Evolutionary conservation across 495 filamentous ascomycete species (phyloP).

Genomic region (Talaromyces trachyspermus): DNA sequence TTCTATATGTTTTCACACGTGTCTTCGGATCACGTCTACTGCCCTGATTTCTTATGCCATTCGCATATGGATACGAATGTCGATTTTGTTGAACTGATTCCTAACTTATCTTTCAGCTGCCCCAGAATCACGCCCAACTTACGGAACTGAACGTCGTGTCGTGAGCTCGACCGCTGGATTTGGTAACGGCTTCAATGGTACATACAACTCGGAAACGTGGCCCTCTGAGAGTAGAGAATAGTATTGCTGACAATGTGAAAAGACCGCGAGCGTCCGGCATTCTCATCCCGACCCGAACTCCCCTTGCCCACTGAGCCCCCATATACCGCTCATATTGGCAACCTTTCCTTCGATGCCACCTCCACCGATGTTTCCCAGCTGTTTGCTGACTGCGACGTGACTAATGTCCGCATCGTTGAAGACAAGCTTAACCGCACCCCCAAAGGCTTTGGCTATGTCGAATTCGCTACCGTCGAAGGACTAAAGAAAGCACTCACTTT

Average conservation of each 20-base stretch:
- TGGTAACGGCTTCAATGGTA: conserved; percentile 34
- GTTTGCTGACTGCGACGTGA: conserved; percentile 74
- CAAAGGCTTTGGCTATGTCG: conserved; percentile 97
- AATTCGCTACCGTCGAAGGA: conserved; percentile 82
- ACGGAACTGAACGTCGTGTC: conserved; percentile 39
- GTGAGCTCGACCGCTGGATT: conserved; percentile 38
- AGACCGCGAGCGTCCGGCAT: conserved; percentile 47
- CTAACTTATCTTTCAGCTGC: conserved; percentile 21
- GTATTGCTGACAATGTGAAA: too few relatives aligned
- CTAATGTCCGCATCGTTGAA: conserved; percentile 89
- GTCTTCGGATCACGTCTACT: too few relatives aligned
- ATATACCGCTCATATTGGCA: conserved; percentile 91
- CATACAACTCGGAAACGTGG: conserved; percentile 9
- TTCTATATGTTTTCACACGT: background rate
- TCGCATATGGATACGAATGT: background rate
- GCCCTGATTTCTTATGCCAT: too few relatives aligned
- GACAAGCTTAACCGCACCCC: conserved; percentile 85
- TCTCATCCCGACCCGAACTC: conserved; percentile 68
- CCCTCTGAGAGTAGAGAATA: too few relatives aligned
- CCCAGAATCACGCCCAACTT: conserved; percentile 28
- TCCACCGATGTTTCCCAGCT: conserved; percentile 73
- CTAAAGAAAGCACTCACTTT: conserved; percentile 84
- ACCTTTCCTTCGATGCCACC: conserved; percentile 90
- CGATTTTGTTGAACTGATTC: too few relatives aligned
- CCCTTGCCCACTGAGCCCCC: conserved; percentile 86